A percentile compares a stretch with the other conserved stretches of the same genome.
These are phyloP conservation scores for Wallacemonas sp. DNA, from an alignment of 208 protist genomes.

Conservation along the genomic window DNA sequence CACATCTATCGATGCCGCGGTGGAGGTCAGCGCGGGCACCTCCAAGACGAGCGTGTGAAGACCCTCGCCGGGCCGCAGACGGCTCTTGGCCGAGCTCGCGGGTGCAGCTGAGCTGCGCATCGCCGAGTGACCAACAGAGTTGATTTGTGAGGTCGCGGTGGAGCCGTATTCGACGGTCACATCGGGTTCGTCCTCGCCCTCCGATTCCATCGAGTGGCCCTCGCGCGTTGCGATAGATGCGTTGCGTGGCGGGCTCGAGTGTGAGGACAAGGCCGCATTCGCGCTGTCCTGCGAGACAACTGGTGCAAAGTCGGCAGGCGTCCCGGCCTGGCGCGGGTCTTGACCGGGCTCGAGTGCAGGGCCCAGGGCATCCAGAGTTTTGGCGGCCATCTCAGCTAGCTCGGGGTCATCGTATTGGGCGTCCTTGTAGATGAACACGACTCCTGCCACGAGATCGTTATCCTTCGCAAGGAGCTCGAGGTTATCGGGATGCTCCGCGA, in stretches of 20 bases:
- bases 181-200: neutral
- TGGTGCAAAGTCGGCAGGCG: conserved; percentile 12
- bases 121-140: neutral
- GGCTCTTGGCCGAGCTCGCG: neutral
- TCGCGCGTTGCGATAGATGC: conserved; percentile 6
- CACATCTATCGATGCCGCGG: conserved; percentile 53
- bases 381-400: conserved; percentile 52
- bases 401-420: conserved; percentile 81
- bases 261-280: neutral
- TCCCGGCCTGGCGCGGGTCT: conserved; percentile 48
- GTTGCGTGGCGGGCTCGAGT: conserved; percentile 13
- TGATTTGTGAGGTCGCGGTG: neutral
- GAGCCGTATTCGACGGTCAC: conserved; percentile 9
- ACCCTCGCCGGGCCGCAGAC: conserved; percentile 11
- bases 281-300: conserved; percentile 23
- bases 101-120: neutral
- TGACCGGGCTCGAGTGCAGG: conserved; percentile 35
- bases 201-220: neutral
- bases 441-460: conserved; percentile 40
- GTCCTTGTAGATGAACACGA: conserved; percentile 74
- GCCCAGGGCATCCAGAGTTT: conserved; percentile 50
- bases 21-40: conserved; percentile 65
- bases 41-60: conserved; percentile 49
- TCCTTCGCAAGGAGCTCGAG: conserved; percentile 65
- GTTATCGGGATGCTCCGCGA: conserved; percentile 88